Evolutionary conservation across 345 rosid genomes (phyloP), one percentile per base, ranked within the genome.

Genomic region (Gossypium rotundifolium): DNA sequence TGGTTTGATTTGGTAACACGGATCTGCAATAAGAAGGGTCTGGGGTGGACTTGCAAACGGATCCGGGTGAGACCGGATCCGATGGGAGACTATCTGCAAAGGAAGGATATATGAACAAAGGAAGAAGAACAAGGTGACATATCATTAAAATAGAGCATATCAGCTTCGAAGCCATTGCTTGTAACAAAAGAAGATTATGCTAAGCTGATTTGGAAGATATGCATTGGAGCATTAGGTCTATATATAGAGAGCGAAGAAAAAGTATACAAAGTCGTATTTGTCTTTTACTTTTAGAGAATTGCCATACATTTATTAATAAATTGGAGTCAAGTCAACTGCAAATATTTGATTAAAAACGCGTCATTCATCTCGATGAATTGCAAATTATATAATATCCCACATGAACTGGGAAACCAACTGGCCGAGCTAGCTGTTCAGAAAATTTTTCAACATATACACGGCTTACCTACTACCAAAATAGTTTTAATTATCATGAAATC

Each of bases 1-100:
- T 81, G 49, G 88, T 73, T 25, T 76, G 83, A 58, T 80, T 81
- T 29, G 88, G 86, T 52, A 89, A 89, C 77, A 87, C 73, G 4
- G 89, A 85, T 76, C 65, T 74, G 80, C 94, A 90, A 46, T 73
- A 82, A 54, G 83, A 44, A 11, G 92, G 94, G 66, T 90, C 81
- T 2, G 86, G 91, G 10, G 90, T 80, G 70, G 81, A 81, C 46
- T 63, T 63, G 82, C 94, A 90, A 20, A 84, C 27, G 53, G 81
- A 74, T 25, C 80, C 76, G 0, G 77, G 76, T 0, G 85, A 60
- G 27, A 76, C 74, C 25, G 80, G 78, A 62, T 29, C 75, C 22
- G 77, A 60, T 18, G 45, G 52, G 13, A 17, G 13, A n/a, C 42
- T 72, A 33, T 38, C 74, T 11, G 76, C 48, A 25, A 74, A 53